A percentile compares a stretch with the other conserved stretches of the same genome.
phyloP scores from a whole-genome alignment of 768 basidiomycete genomes.

The Agaricus sinodeliciosus region DNA sequence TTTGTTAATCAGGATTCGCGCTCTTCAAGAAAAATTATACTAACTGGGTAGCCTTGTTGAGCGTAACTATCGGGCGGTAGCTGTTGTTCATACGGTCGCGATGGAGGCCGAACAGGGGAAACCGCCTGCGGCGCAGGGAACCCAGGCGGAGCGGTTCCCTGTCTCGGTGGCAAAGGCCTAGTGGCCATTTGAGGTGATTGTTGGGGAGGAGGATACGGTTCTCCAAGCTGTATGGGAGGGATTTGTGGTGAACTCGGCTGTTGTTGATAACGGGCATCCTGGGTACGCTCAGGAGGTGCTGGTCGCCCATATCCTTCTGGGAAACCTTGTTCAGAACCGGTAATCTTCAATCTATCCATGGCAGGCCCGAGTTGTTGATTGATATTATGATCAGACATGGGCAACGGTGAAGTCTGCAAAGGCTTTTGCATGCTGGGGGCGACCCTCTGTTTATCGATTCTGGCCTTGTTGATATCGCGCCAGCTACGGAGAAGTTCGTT shows the following conservation, averaged over 20 bases:
- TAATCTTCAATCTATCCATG: slow-evolving; percentile 44
- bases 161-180: slow-evolving; percentile 37
- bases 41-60: slow-evolving; percentile 18
- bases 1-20: background rate
- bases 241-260: slow-evolving; percentile 15
- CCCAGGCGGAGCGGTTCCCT: slow-evolving; percentile 32
- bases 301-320: slow-evolving; percentile 32
- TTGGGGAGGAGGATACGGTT: slow-evolving; percentile 18
- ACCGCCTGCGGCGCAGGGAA: slow-evolving; percentile 32
- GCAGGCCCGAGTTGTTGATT: slow-evolving; percentile 10
- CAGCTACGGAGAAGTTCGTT: slow-evolving; percentile 87
- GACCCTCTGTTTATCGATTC: slow-evolving; percentile 8
- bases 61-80: slow-evolving; percentile 21
- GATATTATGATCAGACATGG: background rate
- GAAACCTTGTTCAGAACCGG: slow-evolving; percentile 28
- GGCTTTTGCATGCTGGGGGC: slow-evolving; percentile 1
- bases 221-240: slow-evolving; percentile 20
- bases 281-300: slow-evolving; percentile 29
- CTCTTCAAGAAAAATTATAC: background rate
- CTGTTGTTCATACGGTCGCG: slow-evolving; percentile 20
- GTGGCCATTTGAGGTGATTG: slow-evolving; percentile 23
- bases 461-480: slow-evolving; percentile 81
- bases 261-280: slow-evolving; percentile 34
- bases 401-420: slow-evolving; percentile 1
- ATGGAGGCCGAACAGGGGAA: slow-evolving; percentile 20